phyloP scores from a whole-genome alignment of 805 yeast genomes.

The Komagataella mondaviorum region DNA sequence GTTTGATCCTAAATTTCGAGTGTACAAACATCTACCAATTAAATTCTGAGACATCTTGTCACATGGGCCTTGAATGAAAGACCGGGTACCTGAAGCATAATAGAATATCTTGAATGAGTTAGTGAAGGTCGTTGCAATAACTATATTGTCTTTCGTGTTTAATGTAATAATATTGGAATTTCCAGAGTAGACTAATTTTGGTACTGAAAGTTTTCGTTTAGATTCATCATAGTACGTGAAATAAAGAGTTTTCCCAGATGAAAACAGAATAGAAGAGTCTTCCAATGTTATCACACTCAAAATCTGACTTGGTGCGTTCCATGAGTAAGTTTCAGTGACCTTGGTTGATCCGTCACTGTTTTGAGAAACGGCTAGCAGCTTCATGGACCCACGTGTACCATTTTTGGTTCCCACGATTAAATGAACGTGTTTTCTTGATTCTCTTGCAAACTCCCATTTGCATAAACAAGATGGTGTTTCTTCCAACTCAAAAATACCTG shows the following conservation, averaged over 20 bases:
- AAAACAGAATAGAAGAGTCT: background rate
- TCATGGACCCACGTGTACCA: background rate
- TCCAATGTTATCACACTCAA: background rate
- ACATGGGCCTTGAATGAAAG: background rate
- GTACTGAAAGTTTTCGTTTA: background rate
- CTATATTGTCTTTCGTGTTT: background rate
- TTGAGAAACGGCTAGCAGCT: background rate
- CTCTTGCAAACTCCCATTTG: background rate
- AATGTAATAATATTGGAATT: background rate
- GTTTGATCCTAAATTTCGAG: background rate
- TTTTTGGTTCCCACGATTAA: background rate
- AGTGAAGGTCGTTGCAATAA: background rate
- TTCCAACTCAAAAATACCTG: background rate
- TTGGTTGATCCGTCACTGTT: background rate
- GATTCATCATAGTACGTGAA: background rate
- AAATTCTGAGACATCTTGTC: background rate
- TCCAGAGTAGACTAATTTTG: background rate
- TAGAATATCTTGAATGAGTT: background rate
- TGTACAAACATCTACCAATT: background rate
- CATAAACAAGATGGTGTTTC: background rate
- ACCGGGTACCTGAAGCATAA: background rate
- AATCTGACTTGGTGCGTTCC: background rate
- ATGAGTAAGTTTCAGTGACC: background rate
- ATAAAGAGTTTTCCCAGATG: background rate
- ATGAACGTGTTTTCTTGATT: background rate